A percentile compares a stretch with the other conserved stretches of the same genome.
Conservation (phyloP, 164 flowering plant species). For the Tinospora cordifolia region DNA sequence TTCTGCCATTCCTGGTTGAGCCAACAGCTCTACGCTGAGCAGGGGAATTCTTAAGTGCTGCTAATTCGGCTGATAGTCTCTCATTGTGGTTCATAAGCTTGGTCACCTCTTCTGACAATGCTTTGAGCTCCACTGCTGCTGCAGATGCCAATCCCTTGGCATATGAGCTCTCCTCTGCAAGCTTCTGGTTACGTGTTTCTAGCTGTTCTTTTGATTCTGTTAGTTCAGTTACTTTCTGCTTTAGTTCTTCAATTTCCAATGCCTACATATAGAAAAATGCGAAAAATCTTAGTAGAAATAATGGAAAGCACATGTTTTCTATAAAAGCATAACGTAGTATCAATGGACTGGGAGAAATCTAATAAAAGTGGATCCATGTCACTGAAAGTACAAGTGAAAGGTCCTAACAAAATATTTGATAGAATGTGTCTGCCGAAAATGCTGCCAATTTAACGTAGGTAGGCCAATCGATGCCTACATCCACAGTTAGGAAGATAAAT, state of each 20-base stretch:
- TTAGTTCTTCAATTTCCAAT: conserved; percentile 56
- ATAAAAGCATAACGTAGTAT: neutral
- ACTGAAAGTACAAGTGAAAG: neutral
- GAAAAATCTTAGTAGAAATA: neutral
- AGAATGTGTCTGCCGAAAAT: neutral
- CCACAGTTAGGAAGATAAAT: too few species aligned
- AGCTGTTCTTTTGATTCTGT: conserved; percentile 61
- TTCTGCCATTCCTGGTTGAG: conserved; percentile 44
- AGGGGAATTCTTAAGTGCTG: conserved; percentile 48
- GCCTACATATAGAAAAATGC: conserved; percentile 27
- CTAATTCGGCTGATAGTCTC: conserved; percentile 59
- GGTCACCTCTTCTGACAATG: conserved; percentile 92
- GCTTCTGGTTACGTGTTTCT: conserved; percentile 70
- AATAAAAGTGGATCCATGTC: neutral
- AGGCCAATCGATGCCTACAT: too few species aligned
- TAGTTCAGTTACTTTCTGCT: conserved; percentile 44
- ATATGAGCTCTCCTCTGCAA: conserved; percentile 90
- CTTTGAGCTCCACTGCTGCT: conserved; percentile 96
- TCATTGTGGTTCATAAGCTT: conserved; percentile 92
- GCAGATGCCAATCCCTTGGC: conserved; percentile 99
- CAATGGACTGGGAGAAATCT: neutral
- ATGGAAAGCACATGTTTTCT: neutral
- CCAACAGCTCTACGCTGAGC: conserved; percentile 38
- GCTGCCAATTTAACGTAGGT: too few species aligned
- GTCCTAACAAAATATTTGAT: neutral